Base-by-base conservation (phyloP, 1,139 yeast species). In the Yamadazyma diddensiae region DNA sequence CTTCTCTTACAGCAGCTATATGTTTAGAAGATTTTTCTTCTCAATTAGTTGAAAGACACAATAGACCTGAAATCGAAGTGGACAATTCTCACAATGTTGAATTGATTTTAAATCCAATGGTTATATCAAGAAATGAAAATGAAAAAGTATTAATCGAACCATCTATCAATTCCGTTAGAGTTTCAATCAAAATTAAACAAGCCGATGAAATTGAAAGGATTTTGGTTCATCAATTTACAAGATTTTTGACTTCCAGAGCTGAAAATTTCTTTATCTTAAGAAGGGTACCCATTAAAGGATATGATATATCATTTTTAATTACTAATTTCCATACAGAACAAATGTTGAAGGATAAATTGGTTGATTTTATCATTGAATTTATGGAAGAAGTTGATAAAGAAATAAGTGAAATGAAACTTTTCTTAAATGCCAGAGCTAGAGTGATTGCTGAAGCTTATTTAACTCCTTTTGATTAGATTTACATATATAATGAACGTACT, bases 311-410 rank as follows among this genome's bases (percentile, higher is more conserved):
- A 15, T 94, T 92, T 55, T 71, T 92, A 55, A 79, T 92, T 49
- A 92, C 98, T 24, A 92, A 92, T 61, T 81, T 81, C 63, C 98
- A 92, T 61, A 88, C 97, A 8, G 97, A 92, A 59, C 83, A 83
- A 48, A 88, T 92, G 96, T 75, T 90, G 60, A 92, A 94, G 64
- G 92, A 84, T 53, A 94, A 94, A 60, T 74, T 92, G 52, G 96
- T 92, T 30, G 98, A 92, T 59, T 92, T 92, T 56, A 88, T 92
- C 49, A 87, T 92, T 50, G 97, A 92, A 64, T 92, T 94, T 58
- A 90, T 92, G 98, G 98, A 92, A 60, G 98, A 90, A 52, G 98
- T 92, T 16, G 99, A 92, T 61, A 92, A 90, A 65, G 99, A 92
- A 60, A 94, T 92, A 53, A 86, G 96, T 59, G 99, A 92, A 59